Percentiles rank a stretch among this genome's conserved stretches.
phyloP scores from a whole-genome alignment of 768 basidiomycete species.

The Mycena crocata region DNA sequence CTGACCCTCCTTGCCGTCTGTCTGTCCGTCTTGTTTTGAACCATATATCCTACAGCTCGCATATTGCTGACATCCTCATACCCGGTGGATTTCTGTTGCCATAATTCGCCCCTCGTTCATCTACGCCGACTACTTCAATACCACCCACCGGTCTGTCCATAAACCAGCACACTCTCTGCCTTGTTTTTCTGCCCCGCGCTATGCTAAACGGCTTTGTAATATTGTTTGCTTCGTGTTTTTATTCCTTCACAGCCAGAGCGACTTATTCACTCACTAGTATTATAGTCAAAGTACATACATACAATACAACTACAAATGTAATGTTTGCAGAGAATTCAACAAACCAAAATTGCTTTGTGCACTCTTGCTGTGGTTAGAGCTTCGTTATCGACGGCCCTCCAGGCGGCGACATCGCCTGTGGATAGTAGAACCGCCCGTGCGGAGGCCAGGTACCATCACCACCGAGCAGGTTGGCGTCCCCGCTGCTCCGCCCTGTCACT shows the following conservation, averaged over 20 bases:
- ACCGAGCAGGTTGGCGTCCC: not conserved
- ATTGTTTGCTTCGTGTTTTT: constrained; percentile 18
- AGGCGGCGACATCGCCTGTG: constrained; percentile 1
- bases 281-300: constrained; percentile 25
- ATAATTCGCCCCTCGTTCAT: constrained; percentile 12
- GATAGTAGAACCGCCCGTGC: constrained; percentile 23
- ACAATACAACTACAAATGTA: constrained; percentile 30
- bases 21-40: not conserved
- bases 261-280: constrained; percentile 31
- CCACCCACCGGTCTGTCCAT: constrained; percentile 5
- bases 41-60: constrained; percentile 30
- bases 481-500: constrained; percentile 55
- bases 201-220: constrained; percentile 26
- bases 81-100: constrained; percentile 27
- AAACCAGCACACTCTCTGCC: constrained; percentile 25
- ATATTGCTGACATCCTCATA: constrained; percentile 25
- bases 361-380: constrained; percentile 2
- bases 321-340: constrained; percentile 6
- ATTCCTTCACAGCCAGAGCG: constrained; percentile 18
- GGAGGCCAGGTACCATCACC: constrained; percentile 34
- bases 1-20: not conserved
- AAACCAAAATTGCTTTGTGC: not conserved
- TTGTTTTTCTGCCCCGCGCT: constrained; percentile 12
- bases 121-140: constrained; percentile 15
- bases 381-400: constrained; percentile 28